A percentile compares a stretch with the other conserved stretches of the same genome.
Evolutionary conservation across 371 early-diverging fungal species (phyloP).

Genomic region (Haplosporangium sp.): DNA sequence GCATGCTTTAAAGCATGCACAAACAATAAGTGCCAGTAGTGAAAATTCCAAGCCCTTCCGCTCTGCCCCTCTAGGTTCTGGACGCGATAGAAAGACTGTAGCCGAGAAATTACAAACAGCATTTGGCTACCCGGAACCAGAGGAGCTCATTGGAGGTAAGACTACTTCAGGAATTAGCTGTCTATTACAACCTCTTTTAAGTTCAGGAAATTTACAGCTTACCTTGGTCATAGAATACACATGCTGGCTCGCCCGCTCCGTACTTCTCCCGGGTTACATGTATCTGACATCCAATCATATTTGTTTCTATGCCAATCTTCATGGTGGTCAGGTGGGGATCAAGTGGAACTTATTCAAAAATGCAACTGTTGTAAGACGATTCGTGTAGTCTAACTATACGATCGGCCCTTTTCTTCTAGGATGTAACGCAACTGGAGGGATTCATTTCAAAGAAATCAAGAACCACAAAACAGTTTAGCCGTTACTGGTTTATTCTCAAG

Average conservation of each 20-base stretch:
- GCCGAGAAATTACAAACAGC: conserved; percentile 70
- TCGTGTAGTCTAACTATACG: neutral
- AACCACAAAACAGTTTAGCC: conserved; percentile 59
- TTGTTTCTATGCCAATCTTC: conserved; percentile 80
- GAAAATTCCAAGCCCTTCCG: conserved; percentile 27
- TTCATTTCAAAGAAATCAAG: conserved; percentile 67
- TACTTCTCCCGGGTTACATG: conserved; percentile 77
- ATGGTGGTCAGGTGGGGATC: conserved; percentile 40
- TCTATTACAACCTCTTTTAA: neutral
- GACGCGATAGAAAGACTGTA: conserved; percentile 54
- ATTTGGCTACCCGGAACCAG: conserved; percentile 69
- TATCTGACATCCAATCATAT: conserved; percentile 78
- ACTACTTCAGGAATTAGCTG: neutral
- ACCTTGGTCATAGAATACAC: conserved; percentile 68
- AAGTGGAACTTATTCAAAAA: neutral
- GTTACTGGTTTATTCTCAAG: conserved; percentile 79
- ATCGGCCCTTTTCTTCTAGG: conserved; percentile 38
- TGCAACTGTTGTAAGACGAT: neutral
- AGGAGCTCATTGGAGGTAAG: conserved; percentile 67
- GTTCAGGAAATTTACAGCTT: neutral
- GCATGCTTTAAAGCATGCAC: neutral
- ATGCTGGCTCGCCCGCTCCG: conserved; percentile 78
- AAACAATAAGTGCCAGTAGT: conserved; percentile 2
- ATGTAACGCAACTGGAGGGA: conserved; percentile 71
- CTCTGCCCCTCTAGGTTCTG: conserved; percentile 18